Conservation (phyloP, 163 green algal species). For the Volvox carteri region DNA sequence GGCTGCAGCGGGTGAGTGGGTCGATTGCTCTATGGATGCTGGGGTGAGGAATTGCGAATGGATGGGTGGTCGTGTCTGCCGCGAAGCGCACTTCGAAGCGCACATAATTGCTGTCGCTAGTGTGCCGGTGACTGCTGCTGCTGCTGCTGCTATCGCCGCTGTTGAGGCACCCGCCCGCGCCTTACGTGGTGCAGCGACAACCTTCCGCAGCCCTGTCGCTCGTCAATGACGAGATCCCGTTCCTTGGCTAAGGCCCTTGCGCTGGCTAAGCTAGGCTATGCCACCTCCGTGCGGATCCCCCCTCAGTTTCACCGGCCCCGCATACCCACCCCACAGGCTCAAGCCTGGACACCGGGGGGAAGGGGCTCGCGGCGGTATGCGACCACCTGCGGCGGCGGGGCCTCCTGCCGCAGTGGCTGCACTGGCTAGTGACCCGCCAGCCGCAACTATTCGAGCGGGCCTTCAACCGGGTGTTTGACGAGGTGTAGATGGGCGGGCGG, state of each 20-base stretch:
- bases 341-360: slow-evolving; percentile 8
- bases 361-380: slow-evolving; percentile 69
- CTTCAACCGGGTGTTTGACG: slow-evolving; percentile 71
- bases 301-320: not conserved
- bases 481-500: slow-evolving; percentile 29
- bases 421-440: slow-evolving; percentile 76
- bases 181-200: no score
- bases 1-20: slow-evolving; percentile 46
- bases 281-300: no score
- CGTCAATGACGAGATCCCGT: no score
- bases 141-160: no score
- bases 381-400: slow-evolving; percentile 64
- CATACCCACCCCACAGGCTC: not conserved
- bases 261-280: no score
- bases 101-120: no score
- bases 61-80: not conserved
- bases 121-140: no score
- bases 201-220: no score
- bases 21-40: no score
- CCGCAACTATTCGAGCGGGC: slow-evolving; percentile 81
- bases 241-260: no score
- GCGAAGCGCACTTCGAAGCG: no score
- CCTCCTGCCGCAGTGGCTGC: slow-evolving; percentile 84
- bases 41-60: not conserved
- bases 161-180: no score